A percentile compares a stretch with the other conserved stretches of the same genome.
These are phyloP conservation scores for Pleurotus djamor DNA, from an alignment of 768 basidiomycete species.

Conservation along the genomic window DNA sequence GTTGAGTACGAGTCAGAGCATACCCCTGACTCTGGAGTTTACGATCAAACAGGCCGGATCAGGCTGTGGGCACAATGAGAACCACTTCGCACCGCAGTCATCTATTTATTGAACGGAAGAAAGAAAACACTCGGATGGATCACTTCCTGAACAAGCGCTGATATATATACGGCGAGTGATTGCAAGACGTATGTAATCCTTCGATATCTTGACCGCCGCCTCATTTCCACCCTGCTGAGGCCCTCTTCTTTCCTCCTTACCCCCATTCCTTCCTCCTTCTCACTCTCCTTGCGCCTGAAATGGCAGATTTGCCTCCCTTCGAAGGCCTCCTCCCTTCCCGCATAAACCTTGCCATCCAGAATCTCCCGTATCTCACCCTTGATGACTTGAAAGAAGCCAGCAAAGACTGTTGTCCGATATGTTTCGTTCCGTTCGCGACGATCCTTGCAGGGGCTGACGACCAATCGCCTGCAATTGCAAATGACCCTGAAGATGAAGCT, in stretches of 20 bases:
- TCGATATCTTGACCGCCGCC: not conserved
- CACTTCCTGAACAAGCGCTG: not conserved
- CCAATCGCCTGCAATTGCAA: constrained; percentile 9
- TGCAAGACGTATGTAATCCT: not conserved
- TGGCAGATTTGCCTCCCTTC: not conserved
- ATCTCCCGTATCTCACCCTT: not conserved
- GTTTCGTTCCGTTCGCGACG: constrained; percentile 48
- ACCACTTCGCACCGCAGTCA: not conserved
- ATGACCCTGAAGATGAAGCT: not conserved
- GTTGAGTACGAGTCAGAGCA: no score
- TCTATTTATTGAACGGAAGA: not conserved
- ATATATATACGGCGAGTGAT: not conserved
- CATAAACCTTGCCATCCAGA: not conserved
- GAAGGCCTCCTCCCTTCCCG: not conserved
- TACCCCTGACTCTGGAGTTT: constrained; percentile 1
- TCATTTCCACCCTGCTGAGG: not conserved
- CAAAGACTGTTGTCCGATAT: constrained; percentile 67
- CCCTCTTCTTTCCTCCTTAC: no score
- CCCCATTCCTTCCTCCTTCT: no score
- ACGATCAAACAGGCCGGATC: not conserved
- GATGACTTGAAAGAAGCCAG: constrained; percentile 7
- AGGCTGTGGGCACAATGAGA: not conserved
- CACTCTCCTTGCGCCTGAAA: not conserved
- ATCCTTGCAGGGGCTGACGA: constrained; percentile 29
- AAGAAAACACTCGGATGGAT: not conserved